These are phyloP conservation scores for Collariella sp. DNA, from an alignment of 495 filamentous ascomycete genomes.

Conservation along the genomic window DNA sequence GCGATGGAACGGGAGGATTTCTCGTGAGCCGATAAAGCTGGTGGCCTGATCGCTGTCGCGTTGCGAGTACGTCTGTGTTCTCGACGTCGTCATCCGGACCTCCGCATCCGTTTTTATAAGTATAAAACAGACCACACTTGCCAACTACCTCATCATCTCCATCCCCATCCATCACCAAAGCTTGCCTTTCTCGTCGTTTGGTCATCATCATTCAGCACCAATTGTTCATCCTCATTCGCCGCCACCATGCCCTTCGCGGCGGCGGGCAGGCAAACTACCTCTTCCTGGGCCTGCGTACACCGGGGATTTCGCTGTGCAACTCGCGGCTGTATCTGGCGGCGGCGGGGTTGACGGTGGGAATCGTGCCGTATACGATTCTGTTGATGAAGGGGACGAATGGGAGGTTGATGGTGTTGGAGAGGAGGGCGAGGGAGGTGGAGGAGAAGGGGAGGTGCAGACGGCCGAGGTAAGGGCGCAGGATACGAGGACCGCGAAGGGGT, in stretches of 20 bases:
- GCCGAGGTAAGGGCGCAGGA: background rate
- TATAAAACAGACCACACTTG: too few species aligned
- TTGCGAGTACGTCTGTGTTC: too few species aligned
- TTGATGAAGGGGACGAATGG: slow-evolving; percentile 39
- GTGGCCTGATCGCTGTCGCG: too few species aligned
- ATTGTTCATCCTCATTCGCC: too few species aligned
- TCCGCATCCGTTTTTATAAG: too few species aligned
- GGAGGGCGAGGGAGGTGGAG: slow-evolving; percentile 12
- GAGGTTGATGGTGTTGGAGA: slow-evolving; percentile 29
- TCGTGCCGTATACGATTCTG: slow-evolving; percentile 43
- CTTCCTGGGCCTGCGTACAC: slow-evolving; percentile 32
- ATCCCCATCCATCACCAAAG: too few species aligned
- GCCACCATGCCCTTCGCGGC: slow-evolving; percentile 29
- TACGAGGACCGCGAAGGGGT: slow-evolving; percentile 29
- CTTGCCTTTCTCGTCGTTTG: slow-evolving; percentile 41
- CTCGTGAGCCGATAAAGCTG: too few species aligned
- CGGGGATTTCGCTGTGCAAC: background rate
- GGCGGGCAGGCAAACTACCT: slow-evolving; percentile 26
- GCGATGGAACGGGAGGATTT: too few species aligned
- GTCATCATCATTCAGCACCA: too few species aligned
- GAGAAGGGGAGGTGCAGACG: background rate
- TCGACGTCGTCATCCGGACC: too few species aligned
- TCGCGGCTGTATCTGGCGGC: slow-evolving; percentile 36
- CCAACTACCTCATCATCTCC: slow-evolving; percentile 30
- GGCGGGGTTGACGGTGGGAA: slow-evolving; percentile 31